Conservation (phyloP, 352 stramenopile genomes). For the Phytophthora pisi region DNA sequence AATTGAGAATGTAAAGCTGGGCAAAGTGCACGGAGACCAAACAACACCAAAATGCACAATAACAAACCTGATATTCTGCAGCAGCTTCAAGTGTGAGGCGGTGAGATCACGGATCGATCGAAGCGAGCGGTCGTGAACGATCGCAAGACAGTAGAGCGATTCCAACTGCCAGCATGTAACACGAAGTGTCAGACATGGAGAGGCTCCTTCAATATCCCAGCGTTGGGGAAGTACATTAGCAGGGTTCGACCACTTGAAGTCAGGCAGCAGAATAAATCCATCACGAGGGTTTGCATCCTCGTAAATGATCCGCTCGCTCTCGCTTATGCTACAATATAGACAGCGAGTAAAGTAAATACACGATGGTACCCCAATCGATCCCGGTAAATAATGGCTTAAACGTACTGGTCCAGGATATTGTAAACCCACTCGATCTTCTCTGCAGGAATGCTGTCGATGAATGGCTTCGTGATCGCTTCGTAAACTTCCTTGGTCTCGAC, state of each 20-base stretch:
- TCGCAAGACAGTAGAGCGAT: conserved; percentile 74
- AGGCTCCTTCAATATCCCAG: background rate
- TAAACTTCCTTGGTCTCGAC: conserved; percentile 83
- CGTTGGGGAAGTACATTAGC: conserved; percentile 48
- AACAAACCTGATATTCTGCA: conserved; percentile 68
- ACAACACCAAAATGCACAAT: background rate
- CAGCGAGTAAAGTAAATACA: background rate
- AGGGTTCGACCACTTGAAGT: conserved; percentile 85
- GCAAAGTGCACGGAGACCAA: background rate
- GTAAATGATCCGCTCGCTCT: conserved; percentile 82
- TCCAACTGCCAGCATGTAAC: conserved; percentile 46
- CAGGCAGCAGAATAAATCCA: conserved; percentile 84
- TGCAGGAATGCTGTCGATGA: conserved; percentile 75
- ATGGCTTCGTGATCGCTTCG: conserved; percentile 68
- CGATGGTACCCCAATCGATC: background rate
- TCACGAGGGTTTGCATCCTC: conserved; percentile 64
- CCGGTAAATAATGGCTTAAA: background rate
- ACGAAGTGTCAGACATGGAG: background rate
- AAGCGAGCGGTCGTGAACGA: conserved; percentile 71
- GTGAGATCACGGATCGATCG: conserved; percentile 73
- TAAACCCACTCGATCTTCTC: conserved; percentile 89
- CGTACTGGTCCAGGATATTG: conserved; percentile 89
- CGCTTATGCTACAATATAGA: conserved; percentile 59
- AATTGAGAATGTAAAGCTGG: background rate
- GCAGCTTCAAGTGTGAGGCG: conserved; percentile 52